Evolutionary conservation across 768 basidiomycete species (phyloP), one percentile per base, ranked within the genome.

Genomic region (Collybia sp.): DNA sequence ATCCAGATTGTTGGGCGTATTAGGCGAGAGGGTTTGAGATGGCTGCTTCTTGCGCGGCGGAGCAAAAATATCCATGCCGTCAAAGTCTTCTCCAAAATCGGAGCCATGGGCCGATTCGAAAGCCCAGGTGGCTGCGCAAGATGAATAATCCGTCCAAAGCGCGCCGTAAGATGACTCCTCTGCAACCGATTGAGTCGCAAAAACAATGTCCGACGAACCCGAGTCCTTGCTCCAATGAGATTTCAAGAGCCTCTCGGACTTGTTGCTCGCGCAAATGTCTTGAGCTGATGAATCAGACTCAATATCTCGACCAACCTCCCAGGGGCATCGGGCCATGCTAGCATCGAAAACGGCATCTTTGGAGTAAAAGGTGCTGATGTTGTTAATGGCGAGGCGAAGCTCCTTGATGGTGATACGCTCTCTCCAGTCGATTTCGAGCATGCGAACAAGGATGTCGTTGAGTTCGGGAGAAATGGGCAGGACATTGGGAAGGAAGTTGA

Each of bases 401-500:
- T 82, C 77, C 2, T 60, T 51, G 12, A 80, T 58, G 1, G 72
- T 80, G 72, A 73, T 65, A 46, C 61, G 77, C 57, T 63, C 74
- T 64, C 58, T 65, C 68, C 87, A 89, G 61, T 91, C 80, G 46
- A 88, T 66, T 20, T 80, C 73, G 46, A 94, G 79, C 66, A 89
- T 80, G 46, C 80, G 79, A 41, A 82, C 75, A 36, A 94, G 77
- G 42, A 93, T 73, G 32, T 75, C 72, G 68, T 93, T 89, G 43
- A 85, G 72, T 55, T 84, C 78, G 3, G 67, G 58, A 5, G 89
- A 92, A 50, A 94, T 82, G 11, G 91, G 91, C 19, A 93, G 81
- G 56, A 90, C 86, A 42, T 79, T 79, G 18, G 83, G 84, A n/a
- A 98, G 79, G 71, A 95, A 95, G 51, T 80, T 76, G 12, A 60